These are phyloP conservation scores for Rhodomyrtus tomentosa DNA, from an alignment of 345 rosid species.

Conservation along the genomic window DNA sequence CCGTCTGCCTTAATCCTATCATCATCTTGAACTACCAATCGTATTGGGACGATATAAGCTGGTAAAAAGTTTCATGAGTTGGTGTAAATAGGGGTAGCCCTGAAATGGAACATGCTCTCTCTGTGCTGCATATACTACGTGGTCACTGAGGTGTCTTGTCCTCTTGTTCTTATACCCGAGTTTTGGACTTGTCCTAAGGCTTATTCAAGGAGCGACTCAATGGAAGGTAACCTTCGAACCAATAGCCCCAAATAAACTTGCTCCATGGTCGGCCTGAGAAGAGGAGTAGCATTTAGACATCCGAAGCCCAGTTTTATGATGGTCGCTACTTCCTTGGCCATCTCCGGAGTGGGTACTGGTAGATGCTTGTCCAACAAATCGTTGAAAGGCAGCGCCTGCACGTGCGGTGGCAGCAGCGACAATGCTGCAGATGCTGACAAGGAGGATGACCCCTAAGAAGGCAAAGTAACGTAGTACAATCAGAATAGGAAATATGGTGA, in stretches of 20 bases:
- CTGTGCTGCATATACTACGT: background rate
- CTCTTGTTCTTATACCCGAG: background rate
- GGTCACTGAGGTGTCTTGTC: background rate
- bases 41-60: background rate
- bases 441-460: background rate
- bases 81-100: background rate
- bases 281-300: slow-evolving; percentile 10
- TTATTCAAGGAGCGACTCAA: background rate
- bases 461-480: background rate
- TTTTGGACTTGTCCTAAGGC: slow-evolving; percentile 13
- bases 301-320: slow-evolving; percentile 6
- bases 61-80: background rate
- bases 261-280: slow-evolving; percentile 17
- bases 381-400: background rate
- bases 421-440: background rate
- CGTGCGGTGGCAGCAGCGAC: background rate
- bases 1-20: too few relatives aligned
- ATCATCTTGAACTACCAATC: too few relatives aligned
- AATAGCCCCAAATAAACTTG: slow-evolving; percentile 7
- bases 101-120: background rate
- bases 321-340: slow-evolving; percentile 3
- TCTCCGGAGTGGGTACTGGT: background rate
- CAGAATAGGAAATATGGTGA: background rate
- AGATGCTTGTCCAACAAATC: slow-evolving; percentile 15
- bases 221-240: background rate